These are phyloP conservation scores for Xylaria hypoxylon DNA, from an alignment of 2,329 filamentous ascomycete genomes.

Conservation along the genomic window DNA sequence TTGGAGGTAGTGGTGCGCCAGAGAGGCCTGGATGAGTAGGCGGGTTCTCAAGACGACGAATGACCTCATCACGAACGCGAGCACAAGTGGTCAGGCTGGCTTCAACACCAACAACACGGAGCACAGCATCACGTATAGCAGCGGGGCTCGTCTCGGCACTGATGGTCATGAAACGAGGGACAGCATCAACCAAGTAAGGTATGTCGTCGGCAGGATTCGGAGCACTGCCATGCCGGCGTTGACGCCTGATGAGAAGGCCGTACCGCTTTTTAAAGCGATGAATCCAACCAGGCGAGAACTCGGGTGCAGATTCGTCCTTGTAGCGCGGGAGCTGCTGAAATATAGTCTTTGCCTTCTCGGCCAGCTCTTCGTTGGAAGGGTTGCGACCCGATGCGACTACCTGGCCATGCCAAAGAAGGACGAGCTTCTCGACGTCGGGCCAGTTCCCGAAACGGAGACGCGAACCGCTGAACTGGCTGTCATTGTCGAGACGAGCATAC, in stretches of 20 bases:
- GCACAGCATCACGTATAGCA: constrained; percentile 68
- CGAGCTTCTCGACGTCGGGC: constrained; percentile 80
- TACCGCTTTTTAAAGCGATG: constrained; percentile 74
- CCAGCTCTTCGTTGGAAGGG: constrained; percentile 71
- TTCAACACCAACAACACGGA: constrained; percentile 67
- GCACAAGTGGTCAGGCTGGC: constrained; percentile 65
- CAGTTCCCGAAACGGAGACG: constrained; percentile 72
- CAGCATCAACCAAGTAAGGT: constrained; percentile 69
- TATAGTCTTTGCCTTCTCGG: constrained; percentile 70
- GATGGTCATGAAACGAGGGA: constrained; percentile 70
- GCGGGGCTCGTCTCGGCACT: constrained; percentile 69
- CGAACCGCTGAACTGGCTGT: constrained; percentile 71
- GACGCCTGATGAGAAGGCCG: constrained; percentile 67
- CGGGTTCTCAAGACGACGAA: constrained; percentile 58
- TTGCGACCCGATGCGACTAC: constrained; percentile 64
- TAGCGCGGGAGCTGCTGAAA: constrained; percentile 70
- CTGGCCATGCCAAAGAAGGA: constrained; percentile 75
- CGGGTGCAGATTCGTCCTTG: constrained; percentile 69
- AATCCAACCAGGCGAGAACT: constrained; percentile 74
- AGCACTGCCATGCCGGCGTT: constrained; percentile 63
- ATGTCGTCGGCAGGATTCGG: constrained; percentile 67
- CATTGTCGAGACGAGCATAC: constrained; percentile 70
- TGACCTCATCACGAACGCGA: constrained; percentile 68
- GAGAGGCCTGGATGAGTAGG: constrained; percentile 47
- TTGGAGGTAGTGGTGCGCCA: constrained; percentile 41